Percentiles rank a stretch among this genome's conserved stretches.
Evolutionary conservation across 768 basidiomycete genomes (phyloP).

Genomic region (Tricholoma hemisulphureum): DNA sequence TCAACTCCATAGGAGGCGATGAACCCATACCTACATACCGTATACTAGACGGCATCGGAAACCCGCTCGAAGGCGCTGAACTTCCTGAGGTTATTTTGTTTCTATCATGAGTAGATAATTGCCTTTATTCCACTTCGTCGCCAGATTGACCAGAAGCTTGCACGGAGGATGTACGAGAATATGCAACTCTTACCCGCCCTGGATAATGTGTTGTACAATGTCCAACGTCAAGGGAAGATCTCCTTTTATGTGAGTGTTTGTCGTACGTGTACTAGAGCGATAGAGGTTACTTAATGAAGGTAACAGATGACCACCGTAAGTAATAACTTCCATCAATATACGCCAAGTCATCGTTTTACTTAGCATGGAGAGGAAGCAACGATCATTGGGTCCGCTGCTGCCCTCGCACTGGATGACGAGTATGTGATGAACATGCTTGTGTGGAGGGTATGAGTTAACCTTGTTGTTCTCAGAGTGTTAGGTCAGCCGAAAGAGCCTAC

Average conservation of each 20-base stretch:
- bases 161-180: constrained; percentile 71
- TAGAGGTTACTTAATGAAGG: not conserved
- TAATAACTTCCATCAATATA: constrained; percentile 4
- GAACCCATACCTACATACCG: constrained; percentile 82
- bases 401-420: constrained; percentile 81
- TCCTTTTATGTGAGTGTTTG: constrained; percentile 73
- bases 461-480: constrained; percentile 53
- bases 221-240: constrained; percentile 92
- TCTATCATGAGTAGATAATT: not conserved
- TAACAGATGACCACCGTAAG: constrained; percentile 72
- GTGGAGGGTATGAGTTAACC: not conserved
- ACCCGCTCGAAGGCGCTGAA: constrained; percentile 68
- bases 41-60: constrained; percentile 78
- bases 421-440: constrained; percentile 35
- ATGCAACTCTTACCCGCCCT: constrained; percentile 80
- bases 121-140: not conserved
- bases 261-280: not conserved
- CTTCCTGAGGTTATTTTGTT: constrained; percentile 62
- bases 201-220: constrained; percentile 87
- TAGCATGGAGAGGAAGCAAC: constrained; percentile 92
- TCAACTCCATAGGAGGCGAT: constrained; percentile 65
- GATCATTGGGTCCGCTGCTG: constrained; percentile 86
- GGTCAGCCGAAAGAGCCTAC: constrained; percentile 40
- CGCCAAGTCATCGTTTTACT: constrained; percentile 1
- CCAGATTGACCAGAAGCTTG: constrained; percentile 68